Evolutionary conservation across 306 rosid genomes (phyloP), one percentile per base, ranked within the genome.

Genomic region (Aeschynomene evenia): DNA sequence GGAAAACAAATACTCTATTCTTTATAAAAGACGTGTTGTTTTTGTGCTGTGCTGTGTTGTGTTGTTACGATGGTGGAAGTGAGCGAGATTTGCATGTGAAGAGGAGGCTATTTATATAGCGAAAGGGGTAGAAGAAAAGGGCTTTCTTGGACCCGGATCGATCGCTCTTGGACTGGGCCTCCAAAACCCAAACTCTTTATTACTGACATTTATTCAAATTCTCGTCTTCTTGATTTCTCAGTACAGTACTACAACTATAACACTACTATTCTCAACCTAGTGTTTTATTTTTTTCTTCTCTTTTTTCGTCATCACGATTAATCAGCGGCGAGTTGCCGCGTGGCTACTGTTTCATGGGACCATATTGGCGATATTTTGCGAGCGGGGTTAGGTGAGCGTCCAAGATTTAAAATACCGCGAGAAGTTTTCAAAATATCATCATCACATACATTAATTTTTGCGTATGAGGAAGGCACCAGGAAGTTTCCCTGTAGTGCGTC

Each of bases 261-360:
- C n/a, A n/a, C n/a, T n/a, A n/a, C n/a, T n/a, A n/a, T n/a, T 19
- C 57, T 20, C 18, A 2, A 9, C 22, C 28, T 50, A 0, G n/a
- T 8, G 9, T 24, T 13, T 24, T 50, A 0, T 6, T 8, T 4
- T 24, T 13, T 24, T 24, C 7, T 13, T 9, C n/a, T 33, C 7
- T 16, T n/a, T 14, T 8, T 26, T 31, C 19, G 9, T 16, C 21
- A 12, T 18, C 59, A 73, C 65, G 63, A 61, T 46, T 59, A 56
- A 77, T 84, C 92, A 18, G 85, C 86, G 83, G 72, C 96, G 93
- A 73, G 88, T 86, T 46, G 97, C 93, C 91, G 91, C 97, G 91
- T 81, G 91, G 83, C 69, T 56, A 13, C 22, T 14, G 10, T 7
- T 0, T 0, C 1, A 42, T 50, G 83, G 79, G 83, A 11, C 58